Evolutionary conservation across 768 basidiomycete species (phyloP).

Genomic region (Termitomyces sp.): DNA sequence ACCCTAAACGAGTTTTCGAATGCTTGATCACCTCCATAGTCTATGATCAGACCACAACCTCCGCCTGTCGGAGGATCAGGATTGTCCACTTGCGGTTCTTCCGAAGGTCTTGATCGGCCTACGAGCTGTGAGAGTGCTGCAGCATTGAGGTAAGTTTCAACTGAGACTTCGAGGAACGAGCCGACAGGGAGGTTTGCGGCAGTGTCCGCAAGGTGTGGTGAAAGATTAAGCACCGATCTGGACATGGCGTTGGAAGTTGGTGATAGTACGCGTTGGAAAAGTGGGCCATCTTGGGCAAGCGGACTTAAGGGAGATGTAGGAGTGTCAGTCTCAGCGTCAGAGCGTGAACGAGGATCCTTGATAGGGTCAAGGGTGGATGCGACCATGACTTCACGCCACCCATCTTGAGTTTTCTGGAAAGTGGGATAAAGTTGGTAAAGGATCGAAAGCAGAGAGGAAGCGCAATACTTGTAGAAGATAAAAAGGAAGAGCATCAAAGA

Average conservation of each 20-base stretch:
- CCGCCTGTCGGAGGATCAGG: conserved; percentile 18
- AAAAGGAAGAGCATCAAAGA: conserved; percentile 95
- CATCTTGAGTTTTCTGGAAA: conserved; percentile 65
- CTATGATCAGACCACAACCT: conserved; percentile 76
- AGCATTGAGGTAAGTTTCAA: conserved; percentile 64
- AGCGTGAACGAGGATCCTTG: conserved; percentile 12
- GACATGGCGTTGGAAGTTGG: conserved; percentile 47
- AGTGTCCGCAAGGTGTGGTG: conserved; percentile 39
- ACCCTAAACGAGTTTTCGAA: conserved; percentile 82
- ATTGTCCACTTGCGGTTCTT: background rate
- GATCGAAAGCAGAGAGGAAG: background rate
- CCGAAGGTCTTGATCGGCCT: background rate
- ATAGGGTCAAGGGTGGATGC: conserved; percentile 32
- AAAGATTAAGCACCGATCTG: conserved; percentile 58
- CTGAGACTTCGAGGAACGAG: conserved; percentile 77
- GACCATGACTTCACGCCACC: conserved; percentile 87
- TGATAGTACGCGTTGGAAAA: conserved; percentile 66
- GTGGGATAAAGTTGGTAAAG: background rate
- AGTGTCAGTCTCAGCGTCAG: background rate
- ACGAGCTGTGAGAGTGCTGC: conserved; percentile 67
- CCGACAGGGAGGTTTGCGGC: conserved; percentile 69
- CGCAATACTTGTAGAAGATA: conserved; percentile 76
- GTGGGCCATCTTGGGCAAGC: conserved; percentile 21
- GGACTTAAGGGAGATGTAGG: background rate
- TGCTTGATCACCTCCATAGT: conserved; percentile 78